phyloP scores from a whole-genome alignment of 2,329 filamentous ascomycete genomes.

The Domatiomyces catenatus region DNA sequence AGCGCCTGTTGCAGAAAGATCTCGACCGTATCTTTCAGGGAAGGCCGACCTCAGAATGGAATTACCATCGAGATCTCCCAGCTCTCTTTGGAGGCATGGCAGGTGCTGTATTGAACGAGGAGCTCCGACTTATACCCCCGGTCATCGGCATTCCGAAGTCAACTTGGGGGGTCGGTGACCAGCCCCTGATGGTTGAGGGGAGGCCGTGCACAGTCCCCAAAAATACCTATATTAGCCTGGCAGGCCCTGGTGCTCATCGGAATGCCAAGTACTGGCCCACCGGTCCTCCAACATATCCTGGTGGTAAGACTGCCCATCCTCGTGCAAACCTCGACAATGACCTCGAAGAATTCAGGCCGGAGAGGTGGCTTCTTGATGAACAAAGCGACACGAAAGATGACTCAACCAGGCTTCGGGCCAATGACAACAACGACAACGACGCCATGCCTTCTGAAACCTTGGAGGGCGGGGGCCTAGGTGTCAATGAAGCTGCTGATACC shows the following conservation, averaged over 20 bases:
- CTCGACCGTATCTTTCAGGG: constrained; percentile 45
- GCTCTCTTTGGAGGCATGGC: constrained; percentile 53
- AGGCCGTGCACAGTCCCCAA: constrained; percentile 43
- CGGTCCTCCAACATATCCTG: constrained; percentile 25
- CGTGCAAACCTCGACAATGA: constrained; percentile 33
- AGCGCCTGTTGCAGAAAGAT: constrained; percentile 53
- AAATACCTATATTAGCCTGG: constrained; percentile 41
- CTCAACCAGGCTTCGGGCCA: neutral
- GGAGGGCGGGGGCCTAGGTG: constrained; percentile 25
- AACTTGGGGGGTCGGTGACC: constrained; percentile 27
- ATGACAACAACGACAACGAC: too few relatives aligned
- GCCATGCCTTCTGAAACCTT: constrained; percentile 13
- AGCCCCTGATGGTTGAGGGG: constrained; percentile 46
- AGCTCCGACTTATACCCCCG: constrained; percentile 56
- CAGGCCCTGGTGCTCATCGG: constrained; percentile 42
- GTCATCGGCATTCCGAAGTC: constrained; percentile 59
- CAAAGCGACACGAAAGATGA: constrained; percentile 8
- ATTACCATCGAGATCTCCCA: constrained; percentile 52
- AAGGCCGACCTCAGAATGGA: constrained; percentile 42
- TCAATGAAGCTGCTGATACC: constrained; percentile 46
- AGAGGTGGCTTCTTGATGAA: constrained; percentile 48
- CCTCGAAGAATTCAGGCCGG: constrained; percentile 52
- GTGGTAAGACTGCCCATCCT: constrained; percentile 21
- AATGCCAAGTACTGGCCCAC: constrained; percentile 60
- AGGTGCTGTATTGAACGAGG: constrained; percentile 64